phyloP scores from a whole-genome alignment of 306 rosid species.

The Pachyrhizus erosus region DNA sequence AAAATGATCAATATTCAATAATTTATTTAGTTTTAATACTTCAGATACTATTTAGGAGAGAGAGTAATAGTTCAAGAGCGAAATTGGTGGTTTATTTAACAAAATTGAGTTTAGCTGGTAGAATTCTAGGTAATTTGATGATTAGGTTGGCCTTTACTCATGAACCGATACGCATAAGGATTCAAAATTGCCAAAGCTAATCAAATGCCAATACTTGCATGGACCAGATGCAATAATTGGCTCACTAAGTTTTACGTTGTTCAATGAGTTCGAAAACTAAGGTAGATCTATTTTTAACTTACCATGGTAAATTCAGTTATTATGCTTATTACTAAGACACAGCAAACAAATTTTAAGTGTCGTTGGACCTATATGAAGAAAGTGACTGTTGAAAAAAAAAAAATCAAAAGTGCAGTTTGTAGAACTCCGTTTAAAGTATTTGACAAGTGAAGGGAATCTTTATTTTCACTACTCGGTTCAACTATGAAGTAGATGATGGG shows the following conservation, averaged over 20 bases:
- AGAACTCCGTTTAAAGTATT: constrained; percentile 48
- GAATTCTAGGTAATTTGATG: constrained; percentile 26
- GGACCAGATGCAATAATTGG: constrained; percentile 54
- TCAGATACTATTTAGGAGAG: neutral
- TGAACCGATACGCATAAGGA: constrained; percentile 36
- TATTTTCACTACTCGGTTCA: constrained; percentile 52
- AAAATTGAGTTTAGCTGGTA: constrained; percentile 41
- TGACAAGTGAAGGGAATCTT: constrained; percentile 54
- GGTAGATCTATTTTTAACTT: neutral
- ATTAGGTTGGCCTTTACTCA: constrained; percentile 44
- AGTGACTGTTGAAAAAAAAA: constrained; percentile 46
- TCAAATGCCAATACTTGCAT: constrained; percentile 57
- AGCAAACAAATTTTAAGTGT: constrained; percentile 43
- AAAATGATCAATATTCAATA: neutral
- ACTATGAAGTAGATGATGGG: constrained; percentile 34
- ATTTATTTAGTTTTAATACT: neutral
- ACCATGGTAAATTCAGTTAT: neutral
- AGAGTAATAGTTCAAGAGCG: neutral
- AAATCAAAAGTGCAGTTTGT: constrained; percentile 37
- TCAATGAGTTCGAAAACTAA: constrained; percentile 15
- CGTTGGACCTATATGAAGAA: constrained; percentile 51
- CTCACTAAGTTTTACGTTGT: constrained; percentile 35
- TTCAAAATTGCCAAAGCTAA: constrained; percentile 37
- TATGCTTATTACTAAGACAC: constrained; percentile 2
- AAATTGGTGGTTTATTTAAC: neutral